Percentiles rank a stretch among this genome's conserved stretches.
These are phyloP conservation scores for Monosporascus ibericus DNA, from an alignment of 2,329 filamentous ascomycete genomes.

Conservation along the genomic window DNA sequence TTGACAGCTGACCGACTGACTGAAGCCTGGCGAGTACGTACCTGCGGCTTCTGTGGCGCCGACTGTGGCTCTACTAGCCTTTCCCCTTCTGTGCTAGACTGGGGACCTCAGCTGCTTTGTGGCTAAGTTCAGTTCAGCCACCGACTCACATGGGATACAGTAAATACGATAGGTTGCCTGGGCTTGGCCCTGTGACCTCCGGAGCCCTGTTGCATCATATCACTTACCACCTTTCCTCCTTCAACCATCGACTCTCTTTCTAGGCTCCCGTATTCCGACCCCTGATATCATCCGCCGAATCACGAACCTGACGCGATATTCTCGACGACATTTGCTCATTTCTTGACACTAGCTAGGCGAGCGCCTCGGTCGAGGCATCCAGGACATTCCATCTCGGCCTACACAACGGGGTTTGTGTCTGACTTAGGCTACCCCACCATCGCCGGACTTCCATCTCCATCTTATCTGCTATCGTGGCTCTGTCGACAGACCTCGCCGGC, in stretches of 20 bases:
- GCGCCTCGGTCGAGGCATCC: not conserved
- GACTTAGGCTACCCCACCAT: not conserved
- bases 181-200: not conserved
- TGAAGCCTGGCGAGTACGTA: no score
- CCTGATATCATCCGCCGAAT: not conserved
- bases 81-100: no score
- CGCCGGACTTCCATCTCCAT: not conserved
- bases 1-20: no score
- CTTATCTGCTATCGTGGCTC: not conserved
- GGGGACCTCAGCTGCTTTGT: no score
- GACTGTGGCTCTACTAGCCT: no score
- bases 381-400: not conserved
- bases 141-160: no score
- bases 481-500: not conserved
- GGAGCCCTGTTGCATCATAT: not conserved
- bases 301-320: not conserved
- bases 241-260: not conserved
- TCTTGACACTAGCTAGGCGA: not conserved
- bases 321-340: not conserved
- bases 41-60: no score
- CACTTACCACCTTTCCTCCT: no score
- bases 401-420: not conserved
- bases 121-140: no score
- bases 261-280: not conserved
- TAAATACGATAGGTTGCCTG: not conserved